Evolutionary conservation across 2,329 filamentous ascomycete genomes (phyloP).

Genomic region (Clathrospora elynae): DNA sequence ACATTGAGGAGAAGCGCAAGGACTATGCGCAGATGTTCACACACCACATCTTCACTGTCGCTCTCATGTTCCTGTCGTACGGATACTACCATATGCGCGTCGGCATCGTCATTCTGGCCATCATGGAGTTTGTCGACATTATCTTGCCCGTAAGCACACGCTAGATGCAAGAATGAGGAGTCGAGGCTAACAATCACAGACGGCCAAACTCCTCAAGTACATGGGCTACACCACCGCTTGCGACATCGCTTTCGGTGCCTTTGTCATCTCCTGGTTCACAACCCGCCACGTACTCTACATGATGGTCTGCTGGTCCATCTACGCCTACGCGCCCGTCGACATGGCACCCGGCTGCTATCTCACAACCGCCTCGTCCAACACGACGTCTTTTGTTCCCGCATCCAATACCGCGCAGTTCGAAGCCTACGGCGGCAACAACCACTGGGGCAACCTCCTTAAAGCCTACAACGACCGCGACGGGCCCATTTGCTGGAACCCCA

Average conservation of each 20-base stretch:
- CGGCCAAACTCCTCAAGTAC: constrained; percentile 91
- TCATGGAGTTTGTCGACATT: constrained; percentile 94
- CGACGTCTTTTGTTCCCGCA: constrained; percentile 53
- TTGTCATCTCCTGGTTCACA: constrained; percentile 83
- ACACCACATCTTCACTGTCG: constrained; percentile 89
- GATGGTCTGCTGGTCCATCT: constrained; percentile 81
- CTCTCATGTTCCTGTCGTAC: constrained; percentile 80
- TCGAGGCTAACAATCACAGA: constrained; percentile 54
- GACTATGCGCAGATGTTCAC: constrained; percentile 96
- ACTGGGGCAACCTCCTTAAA: constrained; percentile 67
- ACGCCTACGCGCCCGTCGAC: constrained; percentile 64
- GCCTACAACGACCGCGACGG: constrained; percentile 75
- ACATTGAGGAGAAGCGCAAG: constrained; percentile 92
- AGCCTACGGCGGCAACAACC: constrained; percentile 49
- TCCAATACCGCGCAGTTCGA: constrained; percentile 56
- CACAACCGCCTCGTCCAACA: constrained; percentile 54
- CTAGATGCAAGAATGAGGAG: background rate
- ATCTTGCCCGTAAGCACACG: constrained; percentile 70
- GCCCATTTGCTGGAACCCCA: constrained; percentile 77
- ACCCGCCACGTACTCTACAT: constrained; percentile 82
- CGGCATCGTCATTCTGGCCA: constrained; percentile 82
- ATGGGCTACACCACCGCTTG: constrained; percentile 75
- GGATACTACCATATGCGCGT: constrained; percentile 85
- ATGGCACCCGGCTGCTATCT: constrained; percentile 75
- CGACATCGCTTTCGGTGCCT: constrained; percentile 82